These are phyloP conservation scores for Penicillium riverlandense DNA, from an alignment of 495 filamentous ascomycete species.

Conservation along the genomic window DNA sequence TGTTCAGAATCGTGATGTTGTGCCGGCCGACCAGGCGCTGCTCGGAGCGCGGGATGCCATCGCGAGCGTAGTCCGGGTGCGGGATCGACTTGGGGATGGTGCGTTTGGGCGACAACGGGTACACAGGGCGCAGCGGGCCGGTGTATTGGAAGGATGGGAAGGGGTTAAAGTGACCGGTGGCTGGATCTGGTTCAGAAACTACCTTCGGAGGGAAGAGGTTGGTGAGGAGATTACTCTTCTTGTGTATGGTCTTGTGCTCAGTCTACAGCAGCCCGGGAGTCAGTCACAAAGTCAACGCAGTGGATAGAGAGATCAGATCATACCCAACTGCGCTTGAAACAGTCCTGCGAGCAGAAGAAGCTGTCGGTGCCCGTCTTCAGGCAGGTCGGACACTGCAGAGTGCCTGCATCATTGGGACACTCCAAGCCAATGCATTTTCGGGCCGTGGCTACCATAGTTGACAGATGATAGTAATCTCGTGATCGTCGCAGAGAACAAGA, in stretches of 20 bases:
- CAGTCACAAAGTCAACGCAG: not conserved
- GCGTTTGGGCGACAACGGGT: conserved; percentile 73
- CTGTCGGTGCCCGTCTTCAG: conserved; percentile 84
- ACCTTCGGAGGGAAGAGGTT: conserved; percentile 62
- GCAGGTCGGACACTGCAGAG: conserved; percentile 90
- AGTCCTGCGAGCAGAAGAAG: conserved; percentile 97
- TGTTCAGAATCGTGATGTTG: conserved; percentile 76
- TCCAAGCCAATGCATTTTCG: conserved; percentile 74
- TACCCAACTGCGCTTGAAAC: conserved; percentile 99
- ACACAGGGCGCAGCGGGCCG: conserved; percentile 75
- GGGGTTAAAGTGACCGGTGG: conserved; percentile 78
- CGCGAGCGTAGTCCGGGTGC: conserved; percentile 74
- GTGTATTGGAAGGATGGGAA: conserved; percentile 82
- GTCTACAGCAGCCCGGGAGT: conserved; percentile 37
- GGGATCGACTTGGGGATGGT: conserved; percentile 73
- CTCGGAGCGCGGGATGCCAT: conserved; percentile 78
- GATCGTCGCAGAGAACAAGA: not conserved
- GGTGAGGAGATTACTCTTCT: conserved; percentile 71
- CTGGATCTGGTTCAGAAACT: conserved; percentile 86
- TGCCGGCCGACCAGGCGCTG: conserved; percentile 60
- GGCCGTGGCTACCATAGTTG: conserved; percentile 29
- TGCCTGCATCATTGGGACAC: conserved; percentile 75
- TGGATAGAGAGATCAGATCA: conserved; percentile 21
- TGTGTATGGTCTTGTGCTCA: conserved; percentile 84
- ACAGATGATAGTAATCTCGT: not conserved